Percentiles rank a stretch among this genome's conserved stretches.
phyloP scores from a whole-genome alignment of 2,329 filamentous ascomycete species.

The Colletotrichum melonis region DNA sequence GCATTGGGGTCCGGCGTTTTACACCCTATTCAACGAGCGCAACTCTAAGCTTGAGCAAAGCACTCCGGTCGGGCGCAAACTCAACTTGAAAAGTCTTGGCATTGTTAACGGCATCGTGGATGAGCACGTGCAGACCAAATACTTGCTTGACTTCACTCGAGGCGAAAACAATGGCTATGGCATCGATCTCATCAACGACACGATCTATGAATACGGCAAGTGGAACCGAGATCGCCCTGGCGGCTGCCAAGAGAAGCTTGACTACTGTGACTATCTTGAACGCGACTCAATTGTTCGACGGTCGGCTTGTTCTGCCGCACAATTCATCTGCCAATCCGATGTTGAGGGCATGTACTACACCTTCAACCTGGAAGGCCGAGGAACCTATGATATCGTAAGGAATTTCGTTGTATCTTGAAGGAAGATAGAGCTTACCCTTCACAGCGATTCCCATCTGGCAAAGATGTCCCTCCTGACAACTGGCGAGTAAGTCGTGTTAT shows the following conservation, averaged over 20 bases:
- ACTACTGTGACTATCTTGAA: conserved; percentile 13
- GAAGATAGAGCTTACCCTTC: rapidly evolving
- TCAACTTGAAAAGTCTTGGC: conserved; percentile 7
- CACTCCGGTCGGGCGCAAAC: not conserved
- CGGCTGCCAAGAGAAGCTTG: conserved; percentile 18
- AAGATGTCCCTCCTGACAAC: conserved; percentile 9
- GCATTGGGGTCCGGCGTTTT: conserved; percentile 9
- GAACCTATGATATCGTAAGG: conserved; percentile 13
- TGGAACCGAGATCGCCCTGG: conserved; percentile 18
- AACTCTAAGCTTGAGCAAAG: conserved; percentile 9
- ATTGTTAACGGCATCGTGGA: conserved; percentile 44
- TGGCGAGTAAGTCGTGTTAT: conserved; percentile 2
- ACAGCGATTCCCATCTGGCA: conserved; percentile 8
- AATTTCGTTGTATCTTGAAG: not conserved
- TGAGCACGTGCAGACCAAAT: not conserved
- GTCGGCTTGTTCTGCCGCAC: not conserved
- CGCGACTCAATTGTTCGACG: not conserved
- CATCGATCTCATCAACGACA: not conserved
- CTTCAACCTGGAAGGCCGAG: not conserved
- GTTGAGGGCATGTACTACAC: conserved; percentile 60
- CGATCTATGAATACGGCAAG: conserved; percentile 18
- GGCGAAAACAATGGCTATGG: not conserved
- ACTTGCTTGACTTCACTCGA: not conserved
- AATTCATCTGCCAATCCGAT: conserved; percentile 45
- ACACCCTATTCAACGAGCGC: conserved; percentile 8